These are phyloP conservation scores for Penicillium atrosanguineum DNA, from an alignment of 495 filamentous ascomycete genomes.

Conservation along the genomic window DNA sequence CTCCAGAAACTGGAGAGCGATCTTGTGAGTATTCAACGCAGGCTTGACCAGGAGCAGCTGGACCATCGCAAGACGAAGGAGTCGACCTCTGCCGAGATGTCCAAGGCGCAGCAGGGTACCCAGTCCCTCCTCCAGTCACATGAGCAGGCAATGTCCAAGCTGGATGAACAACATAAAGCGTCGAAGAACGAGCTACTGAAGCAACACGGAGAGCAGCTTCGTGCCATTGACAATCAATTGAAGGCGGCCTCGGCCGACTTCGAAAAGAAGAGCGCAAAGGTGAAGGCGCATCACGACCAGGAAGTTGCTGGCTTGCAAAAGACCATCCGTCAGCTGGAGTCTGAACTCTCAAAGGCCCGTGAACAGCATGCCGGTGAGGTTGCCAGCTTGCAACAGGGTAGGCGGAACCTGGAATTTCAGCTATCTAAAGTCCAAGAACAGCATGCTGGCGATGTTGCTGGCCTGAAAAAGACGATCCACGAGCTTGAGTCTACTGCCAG, in stretches of 20 bases:
- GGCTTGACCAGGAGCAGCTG: conserved; percentile 72
- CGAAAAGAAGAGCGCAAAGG: conserved; percentile 43
- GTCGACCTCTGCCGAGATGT: conserved; percentile 58
- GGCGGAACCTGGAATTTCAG: conserved; percentile 53
- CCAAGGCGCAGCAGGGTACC: conserved; percentile 63
- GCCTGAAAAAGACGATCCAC: conserved; percentile 54
- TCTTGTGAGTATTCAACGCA: conserved; percentile 62
- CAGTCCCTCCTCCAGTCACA: conserved; percentile 70
- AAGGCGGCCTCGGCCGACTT: conserved; percentile 50
- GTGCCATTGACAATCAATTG: conserved; percentile 45
- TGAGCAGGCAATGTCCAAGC: conserved; percentile 52
- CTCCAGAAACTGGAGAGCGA: conserved; percentile 68
- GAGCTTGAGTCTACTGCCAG: conserved; percentile 29
- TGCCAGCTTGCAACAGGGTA: conserved; percentile 41
- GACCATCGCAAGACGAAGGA: conserved; percentile 75
- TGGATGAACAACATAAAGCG: conserved; percentile 46
- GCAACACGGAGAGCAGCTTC: conserved; percentile 49
- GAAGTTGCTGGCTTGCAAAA: conserved; percentile 62
- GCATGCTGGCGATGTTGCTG: conserved; percentile 56
- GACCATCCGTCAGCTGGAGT: conserved; percentile 56
- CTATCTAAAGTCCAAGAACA: conserved; percentile 50
- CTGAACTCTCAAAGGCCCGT: conserved; percentile 55
- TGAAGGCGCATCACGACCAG: conserved; percentile 54
- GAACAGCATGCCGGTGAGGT: conserved; percentile 55
- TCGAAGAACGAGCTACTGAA: conserved; percentile 44